Conservation (phyloP, 257 asterid species). For the Solanum sparsipilum region DNA sequence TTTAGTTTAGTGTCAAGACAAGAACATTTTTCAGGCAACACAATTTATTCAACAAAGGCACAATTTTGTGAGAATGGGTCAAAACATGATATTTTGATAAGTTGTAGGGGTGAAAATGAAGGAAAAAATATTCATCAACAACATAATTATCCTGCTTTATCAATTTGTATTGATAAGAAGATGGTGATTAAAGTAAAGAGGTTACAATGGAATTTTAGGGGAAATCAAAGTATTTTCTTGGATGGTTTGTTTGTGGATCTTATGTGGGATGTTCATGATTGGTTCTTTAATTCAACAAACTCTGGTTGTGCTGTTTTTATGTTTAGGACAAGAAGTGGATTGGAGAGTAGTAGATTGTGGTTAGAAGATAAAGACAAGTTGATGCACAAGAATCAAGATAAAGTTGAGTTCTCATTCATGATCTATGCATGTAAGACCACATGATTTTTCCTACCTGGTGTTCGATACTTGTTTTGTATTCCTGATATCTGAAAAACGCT, state of each 20-base stretch:
- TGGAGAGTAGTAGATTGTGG: conserved; percentile 78
- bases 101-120: conserved; percentile 52
- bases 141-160: conserved; percentile 38
- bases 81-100: conserved; percentile 52
- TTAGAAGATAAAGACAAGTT: conserved; percentile 47
- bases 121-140: conserved; percentile 15
- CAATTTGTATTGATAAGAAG: conserved; percentile 64
- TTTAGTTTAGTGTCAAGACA: conserved; percentile 44
- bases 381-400: conserved; percentile 40
- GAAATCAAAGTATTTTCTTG: conserved; percentile 74
- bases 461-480: no score
- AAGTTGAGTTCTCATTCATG: conserved; percentile 62
- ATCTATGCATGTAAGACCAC: conserved; percentile 60
- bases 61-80: conserved; percentile 46
- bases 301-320: conserved; percentile 65
- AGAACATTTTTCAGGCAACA: conserved; percentile 66
- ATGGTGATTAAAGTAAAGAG: conserved; percentile 67
- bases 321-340: conserved; percentile 88
- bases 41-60: conserved; percentile 65
- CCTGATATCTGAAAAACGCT: no score
- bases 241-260: conserved; percentile 81
- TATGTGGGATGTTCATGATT: conserved; percentile 95
- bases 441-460: neutral
- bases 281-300: conserved; percentile 43
- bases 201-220: conserved; percentile 93